These are phyloP conservation scores for Penstemon barbatus DNA, from an alignment of 257 asterid genomes.

Conservation along the genomic window DNA sequence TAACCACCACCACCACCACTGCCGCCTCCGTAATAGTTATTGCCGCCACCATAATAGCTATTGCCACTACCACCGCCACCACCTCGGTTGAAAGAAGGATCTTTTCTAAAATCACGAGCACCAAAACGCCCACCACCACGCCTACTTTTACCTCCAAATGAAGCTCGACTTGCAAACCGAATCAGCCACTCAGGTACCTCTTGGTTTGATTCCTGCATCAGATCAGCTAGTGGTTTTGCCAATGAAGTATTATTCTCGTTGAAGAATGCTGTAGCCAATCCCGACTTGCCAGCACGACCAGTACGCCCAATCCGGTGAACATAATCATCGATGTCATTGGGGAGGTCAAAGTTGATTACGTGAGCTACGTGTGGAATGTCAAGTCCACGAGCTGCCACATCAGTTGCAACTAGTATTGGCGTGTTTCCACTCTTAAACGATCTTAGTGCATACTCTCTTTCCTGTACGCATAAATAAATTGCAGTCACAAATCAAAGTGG, in stretches of 20 bases:
- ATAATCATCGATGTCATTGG: constrained; percentile 81
- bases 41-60: constrained; percentile 19
- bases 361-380: constrained; percentile 86
- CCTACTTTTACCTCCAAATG: constrained; percentile 59
- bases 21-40: constrained; percentile 42
- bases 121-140: constrained; percentile 84
- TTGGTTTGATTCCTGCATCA: constrained; percentile 86
- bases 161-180: constrained; percentile 60
- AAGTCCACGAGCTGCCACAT: constrained; percentile 93
- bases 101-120: constrained; percentile 76
- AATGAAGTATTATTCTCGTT: constrained; percentile 63
- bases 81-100: constrained; percentile 45
- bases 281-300: constrained; percentile 88
- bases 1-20: constrained; percentile 38
- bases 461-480: constrained; percentile 47
- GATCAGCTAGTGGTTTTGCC: constrained; percentile 65
- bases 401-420: constrained; percentile 89
- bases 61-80: constrained; percentile 33
- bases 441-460: constrained; percentile 75
- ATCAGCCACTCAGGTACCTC: constrained; percentile 89
- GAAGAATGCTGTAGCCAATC: constrained; percentile 87
- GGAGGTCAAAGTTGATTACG: constrained; percentile 84
- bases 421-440: constrained; percentile 81
- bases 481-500: neutral
- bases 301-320: constrained; percentile 91